Evolutionary conservation across 1,139 yeast species (phyloP), one percentile per base, ranked within the genome.

Genomic region (Arxiozyma slooffiae): DNA sequence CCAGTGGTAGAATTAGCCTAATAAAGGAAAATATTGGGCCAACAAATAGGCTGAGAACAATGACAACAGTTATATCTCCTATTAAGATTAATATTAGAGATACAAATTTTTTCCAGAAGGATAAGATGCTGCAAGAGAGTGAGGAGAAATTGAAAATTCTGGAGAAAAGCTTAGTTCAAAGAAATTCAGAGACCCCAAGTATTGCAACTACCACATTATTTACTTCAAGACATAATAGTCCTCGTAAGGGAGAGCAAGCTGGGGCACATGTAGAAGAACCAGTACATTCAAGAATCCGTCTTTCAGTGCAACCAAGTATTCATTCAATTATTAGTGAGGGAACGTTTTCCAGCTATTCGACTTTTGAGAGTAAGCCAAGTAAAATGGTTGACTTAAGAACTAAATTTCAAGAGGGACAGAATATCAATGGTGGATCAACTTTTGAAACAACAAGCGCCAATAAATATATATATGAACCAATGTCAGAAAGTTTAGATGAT

Each of bases 1-100:
- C 67, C 4, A 65, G 68, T 50, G 70, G 70, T 9, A 57, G 70
- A 44, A 65, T 66, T 9, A 66, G 69, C 48, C 59, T 63, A 41
- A 42, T 52, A 3, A 61, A 56, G 44, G 52, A 56, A 20, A 46
- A 52, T 17, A 55, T 37, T 26, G 20, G 4, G 11, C 30, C n/a
- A 7, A 26, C 38, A 20, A 21, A 23, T 20, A 48, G 20, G 23
- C 47, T 39, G 38, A 47, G 49, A 37, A 43, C 36, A 30, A 38
- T 49, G 9, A 6, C 11, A 26, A 8, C 30, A 7, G 22, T 26
- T 4, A 21, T 21, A 14, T 34, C 48, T 7, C 23, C 43, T n/a
- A 21, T 36, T 4, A 22, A 37, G 36, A 46, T 46, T 9, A 47
- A 55, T 14, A 40, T 47, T 17, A 42, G 49, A 34, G 60, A 60